These are phyloP conservation scores for Elsinoe australis DNA, from an alignment of 2,329 filamentous ascomycete genomes.

Conservation along the genomic window DNA sequence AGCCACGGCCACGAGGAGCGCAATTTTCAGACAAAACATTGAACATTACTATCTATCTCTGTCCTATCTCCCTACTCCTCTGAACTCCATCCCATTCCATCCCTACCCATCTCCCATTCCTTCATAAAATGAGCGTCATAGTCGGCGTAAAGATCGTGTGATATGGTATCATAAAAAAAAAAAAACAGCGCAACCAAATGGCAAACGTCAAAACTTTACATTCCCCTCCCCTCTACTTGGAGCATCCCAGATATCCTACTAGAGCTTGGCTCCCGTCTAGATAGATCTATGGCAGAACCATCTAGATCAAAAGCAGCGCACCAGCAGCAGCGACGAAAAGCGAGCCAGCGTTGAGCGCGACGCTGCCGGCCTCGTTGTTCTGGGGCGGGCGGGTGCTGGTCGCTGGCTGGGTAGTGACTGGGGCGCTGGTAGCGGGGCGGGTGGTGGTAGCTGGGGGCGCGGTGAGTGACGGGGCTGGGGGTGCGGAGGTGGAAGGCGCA, in stretches of 20 bases:
- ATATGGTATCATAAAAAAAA: neutral
- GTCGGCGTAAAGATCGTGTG: constrained; percentile 13
- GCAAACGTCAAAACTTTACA: neutral
- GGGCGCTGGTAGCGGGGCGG: neutral
- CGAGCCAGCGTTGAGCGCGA: neutral
- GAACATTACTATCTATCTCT: constrained; percentile 5
- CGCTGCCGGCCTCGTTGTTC: neutral
- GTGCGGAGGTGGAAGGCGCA: neutral
- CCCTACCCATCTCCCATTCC: neutral
- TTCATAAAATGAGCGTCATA: constrained; percentile 9
- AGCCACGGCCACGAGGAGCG: too few relatives aligned
- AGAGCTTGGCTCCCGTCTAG: too few relatives aligned
- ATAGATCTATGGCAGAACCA: too few relatives aligned
- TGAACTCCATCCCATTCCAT: neutral
- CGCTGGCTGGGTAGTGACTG: neutral
- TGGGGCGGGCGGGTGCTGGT: neutral
- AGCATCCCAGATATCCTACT: too few relatives aligned
- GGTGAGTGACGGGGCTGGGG: neutral
- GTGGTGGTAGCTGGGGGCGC: constrained; percentile 3
- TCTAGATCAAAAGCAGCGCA: too few relatives aligned
- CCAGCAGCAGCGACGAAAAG: neutral
- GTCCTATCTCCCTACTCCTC: neutral
- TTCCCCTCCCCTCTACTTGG: neutral
- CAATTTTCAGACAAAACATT: constrained; percentile 7
- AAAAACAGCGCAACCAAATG: too few relatives aligned